These are phyloP conservation scores for Malus hybrid DNA, from an alignment of 331 rosid genomes.

Conservation along the genomic window DNA sequence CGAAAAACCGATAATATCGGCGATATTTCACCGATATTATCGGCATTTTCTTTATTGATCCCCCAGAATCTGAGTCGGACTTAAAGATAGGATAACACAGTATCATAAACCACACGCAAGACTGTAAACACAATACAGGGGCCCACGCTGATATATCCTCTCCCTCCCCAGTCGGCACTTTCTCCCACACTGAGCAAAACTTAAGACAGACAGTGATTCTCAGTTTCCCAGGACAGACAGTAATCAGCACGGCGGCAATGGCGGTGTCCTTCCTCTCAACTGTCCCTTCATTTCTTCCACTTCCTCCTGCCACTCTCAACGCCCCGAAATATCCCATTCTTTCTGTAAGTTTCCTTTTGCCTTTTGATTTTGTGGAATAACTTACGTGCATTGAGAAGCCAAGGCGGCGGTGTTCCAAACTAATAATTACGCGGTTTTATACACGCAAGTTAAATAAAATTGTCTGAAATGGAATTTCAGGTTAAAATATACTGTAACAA, in stretches of 20 bases:
- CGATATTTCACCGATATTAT: too few relatives aligned
- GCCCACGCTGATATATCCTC: neutral
- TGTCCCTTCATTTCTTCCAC: constrained; percentile 37
- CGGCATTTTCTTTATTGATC: too few relatives aligned
- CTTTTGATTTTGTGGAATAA: neutral
- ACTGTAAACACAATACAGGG: too few relatives aligned
- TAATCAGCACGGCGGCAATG: constrained; percentile 28
- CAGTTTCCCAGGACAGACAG: neutral
- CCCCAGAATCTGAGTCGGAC: neutral
- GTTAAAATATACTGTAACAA: neutral
- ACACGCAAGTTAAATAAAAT: neutral
- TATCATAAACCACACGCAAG: neutral
- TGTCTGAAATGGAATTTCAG: too few relatives aligned
- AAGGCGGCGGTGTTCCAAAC: neutral
- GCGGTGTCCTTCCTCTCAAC: constrained; percentile 75
- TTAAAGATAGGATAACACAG: constrained; percentile 40
- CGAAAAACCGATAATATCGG: too few relatives aligned
- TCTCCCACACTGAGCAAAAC: neutral
- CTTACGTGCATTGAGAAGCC: neutral
- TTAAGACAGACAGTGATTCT: neutral
- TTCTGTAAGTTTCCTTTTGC: constrained; percentile 37
- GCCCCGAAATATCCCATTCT: constrained; percentile 31
- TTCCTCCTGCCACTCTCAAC: constrained; percentile 26
- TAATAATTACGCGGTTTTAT: too few relatives aligned
- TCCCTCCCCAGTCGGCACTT: neutral